Conservation (phyloP, 1,284 basidiomycete species). For the Abortiporus biennis region DNA sequence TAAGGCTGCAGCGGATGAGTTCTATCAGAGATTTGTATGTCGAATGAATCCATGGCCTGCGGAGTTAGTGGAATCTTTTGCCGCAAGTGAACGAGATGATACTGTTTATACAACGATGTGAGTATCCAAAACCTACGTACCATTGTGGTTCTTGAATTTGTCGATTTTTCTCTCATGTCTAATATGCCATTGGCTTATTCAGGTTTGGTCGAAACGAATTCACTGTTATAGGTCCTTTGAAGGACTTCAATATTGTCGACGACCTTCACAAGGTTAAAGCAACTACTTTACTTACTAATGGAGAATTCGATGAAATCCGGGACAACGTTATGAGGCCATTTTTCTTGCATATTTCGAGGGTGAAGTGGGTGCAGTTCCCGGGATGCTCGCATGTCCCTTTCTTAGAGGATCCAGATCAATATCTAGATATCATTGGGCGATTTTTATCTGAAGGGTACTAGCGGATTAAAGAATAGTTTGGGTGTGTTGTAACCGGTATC, state of each 20-base stretch:
- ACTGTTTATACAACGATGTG: too few species aligned
- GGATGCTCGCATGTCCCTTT: slow-evolving; percentile 23
- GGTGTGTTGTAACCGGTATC: too few species aligned
- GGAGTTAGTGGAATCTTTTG: slow-evolving; percentile 9
- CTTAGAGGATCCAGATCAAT: slow-evolving; percentile 24
- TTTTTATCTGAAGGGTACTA: too few species aligned
- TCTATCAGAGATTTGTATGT: slow-evolving; percentile 21
- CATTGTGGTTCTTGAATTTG: too few species aligned
- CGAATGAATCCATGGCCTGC: slow-evolving; percentile 18
- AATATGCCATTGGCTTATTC: too few species aligned
- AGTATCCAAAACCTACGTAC: too few species aligned
- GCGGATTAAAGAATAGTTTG: too few species aligned
- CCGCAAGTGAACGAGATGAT: too few species aligned
- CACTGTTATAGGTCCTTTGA: too few species aligned
- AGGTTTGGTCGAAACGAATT: too few species aligned
- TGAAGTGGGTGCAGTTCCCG: slow-evolving; percentile 24
- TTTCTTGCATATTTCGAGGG: slow-evolving; percentile 18
- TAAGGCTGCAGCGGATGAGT: slow-evolving; percentile 18
- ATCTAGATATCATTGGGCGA: slow-evolving; percentile 18
- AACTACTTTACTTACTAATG: slow-evolving; percentile 26
- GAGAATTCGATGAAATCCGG: slow-evolving; percentile 20
- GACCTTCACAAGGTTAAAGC: slow-evolving; percentile 20
- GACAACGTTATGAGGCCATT: slow-evolving; percentile 21
- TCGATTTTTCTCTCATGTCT: too few species aligned
- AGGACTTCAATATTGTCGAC: slow-evolving; percentile 24